Conservation (phyloP, 495 filamentous ascomycete species). For the Aspergillus baeticus region DNA sequence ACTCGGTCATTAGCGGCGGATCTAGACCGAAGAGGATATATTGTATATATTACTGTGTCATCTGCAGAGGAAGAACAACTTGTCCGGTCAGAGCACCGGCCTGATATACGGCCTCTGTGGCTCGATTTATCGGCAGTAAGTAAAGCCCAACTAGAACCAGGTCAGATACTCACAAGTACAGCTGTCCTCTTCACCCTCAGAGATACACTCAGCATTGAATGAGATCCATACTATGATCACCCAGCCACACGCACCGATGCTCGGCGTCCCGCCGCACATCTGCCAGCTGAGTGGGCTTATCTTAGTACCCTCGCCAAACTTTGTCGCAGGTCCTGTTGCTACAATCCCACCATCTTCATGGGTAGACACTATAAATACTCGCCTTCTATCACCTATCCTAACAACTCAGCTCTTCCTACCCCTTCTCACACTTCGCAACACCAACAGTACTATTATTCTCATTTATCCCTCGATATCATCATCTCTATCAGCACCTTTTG, state of each 20-base stretch:
- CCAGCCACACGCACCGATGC: conserved; percentile 66
- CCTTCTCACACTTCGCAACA: conserved; percentile 57
- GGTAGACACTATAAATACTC: conserved; percentile 86
- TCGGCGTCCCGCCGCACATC: conserved; percentile 68
- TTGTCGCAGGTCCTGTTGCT: conserved; percentile 73
- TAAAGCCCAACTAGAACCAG: neutral
- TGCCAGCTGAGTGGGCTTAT: conserved; percentile 76
- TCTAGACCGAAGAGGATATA: conserved; percentile 86
- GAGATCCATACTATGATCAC: conserved; percentile 57
- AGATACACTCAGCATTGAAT: conserved; percentile 52
- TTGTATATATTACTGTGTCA: conserved; percentile 84
- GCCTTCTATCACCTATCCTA: conserved; percentile 87
- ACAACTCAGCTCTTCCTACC: conserved; percentile 85
- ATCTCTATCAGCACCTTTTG: conserved; percentile 78
- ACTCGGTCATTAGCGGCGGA: conserved; percentile 78
- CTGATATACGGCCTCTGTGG: conserved; percentile 77
- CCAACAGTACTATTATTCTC: conserved; percentile 64
- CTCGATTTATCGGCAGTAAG: conserved; percentile 69
- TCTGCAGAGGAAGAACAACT: conserved; percentile 77
- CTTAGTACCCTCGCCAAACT: conserved; percentile 60
- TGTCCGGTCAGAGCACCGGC: conserved; percentile 69
- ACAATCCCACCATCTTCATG: conserved; percentile 78
- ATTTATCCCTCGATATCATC: conserved; percentile 84
- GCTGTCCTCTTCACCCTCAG: conserved; percentile 57
- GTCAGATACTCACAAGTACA: conserved; percentile 31